phyloP scores from a whole-genome alignment of 495 filamentous ascomycete species.

The Annulohypoxylon stygium region DNA sequence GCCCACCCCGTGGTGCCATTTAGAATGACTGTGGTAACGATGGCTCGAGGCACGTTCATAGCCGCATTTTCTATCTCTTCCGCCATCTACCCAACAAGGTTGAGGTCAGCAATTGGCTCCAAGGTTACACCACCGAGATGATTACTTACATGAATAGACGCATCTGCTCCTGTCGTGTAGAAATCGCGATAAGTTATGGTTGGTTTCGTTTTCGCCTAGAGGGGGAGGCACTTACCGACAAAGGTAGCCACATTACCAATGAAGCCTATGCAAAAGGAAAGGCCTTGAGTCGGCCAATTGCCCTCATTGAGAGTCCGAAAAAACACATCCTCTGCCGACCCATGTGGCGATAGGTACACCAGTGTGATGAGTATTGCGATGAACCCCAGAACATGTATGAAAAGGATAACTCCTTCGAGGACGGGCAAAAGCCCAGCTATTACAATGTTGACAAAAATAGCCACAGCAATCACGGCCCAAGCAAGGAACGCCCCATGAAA shows the following conservation, averaged over 20 bases:
- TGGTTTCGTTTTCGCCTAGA: background rate
- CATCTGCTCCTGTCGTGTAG: slow-evolving; percentile 58
- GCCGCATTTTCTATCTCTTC: slow-evolving; percentile 70
- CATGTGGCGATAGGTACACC: slow-evolving; percentile 64
- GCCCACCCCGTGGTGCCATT: slow-evolving; percentile 65
- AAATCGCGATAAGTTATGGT: slow-evolving; percentile 8
- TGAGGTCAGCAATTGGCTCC: background rate
- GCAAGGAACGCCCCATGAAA: slow-evolving; percentile 74
- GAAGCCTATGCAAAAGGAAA: slow-evolving; percentile 68
- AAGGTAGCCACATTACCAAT: slow-evolving; percentile 53
- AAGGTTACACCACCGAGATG: background rate
- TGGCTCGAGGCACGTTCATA: slow-evolving; percentile 65
- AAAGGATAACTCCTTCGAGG: slow-evolving; percentile 68
- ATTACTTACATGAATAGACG: slow-evolving; percentile 60
- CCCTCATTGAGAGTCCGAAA: slow-evolving; percentile 67
- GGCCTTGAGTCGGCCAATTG: slow-evolving; percentile 66
- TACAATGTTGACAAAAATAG: slow-evolving; percentile 69
- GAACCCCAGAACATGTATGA: slow-evolving; percentile 71
- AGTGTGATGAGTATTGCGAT: slow-evolving; percentile 72
- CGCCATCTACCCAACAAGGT: slow-evolving; percentile 55
- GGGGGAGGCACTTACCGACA: slow-evolving; percentile 49
- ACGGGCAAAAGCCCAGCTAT: slow-evolving; percentile 65
- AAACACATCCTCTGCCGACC: slow-evolving; percentile 59
- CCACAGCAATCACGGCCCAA: slow-evolving; percentile 64
- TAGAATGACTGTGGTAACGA: slow-evolving; percentile 62